Conservation (phyloP, 805 yeast species). For the Cyberlindnera amylophila region DNA sequence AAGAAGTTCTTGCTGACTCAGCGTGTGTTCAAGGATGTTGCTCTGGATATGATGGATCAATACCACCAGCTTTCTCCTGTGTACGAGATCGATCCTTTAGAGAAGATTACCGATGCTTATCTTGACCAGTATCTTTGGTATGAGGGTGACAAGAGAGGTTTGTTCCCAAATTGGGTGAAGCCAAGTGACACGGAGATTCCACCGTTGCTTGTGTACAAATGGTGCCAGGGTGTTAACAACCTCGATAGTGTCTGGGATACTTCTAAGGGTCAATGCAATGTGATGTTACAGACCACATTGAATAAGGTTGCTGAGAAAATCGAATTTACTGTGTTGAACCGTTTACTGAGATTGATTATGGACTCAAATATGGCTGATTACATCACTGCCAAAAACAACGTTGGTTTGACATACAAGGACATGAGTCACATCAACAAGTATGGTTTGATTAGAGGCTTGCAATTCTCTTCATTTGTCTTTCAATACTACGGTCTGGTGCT, state of each 20-base stretch:
- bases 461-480: conserved; percentile 82
- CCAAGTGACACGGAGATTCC: conserved; percentile 94
- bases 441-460: conserved; percentile 86
- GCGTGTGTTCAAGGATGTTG: conserved; percentile 86
- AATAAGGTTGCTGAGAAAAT: conserved; percentile 76
- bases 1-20: conserved; percentile 82
- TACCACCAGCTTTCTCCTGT: conserved; percentile 83
- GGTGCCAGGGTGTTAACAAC: conserved; percentile 90
- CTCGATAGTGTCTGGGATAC: conserved; percentile 76
- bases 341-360: conserved; percentile 72
- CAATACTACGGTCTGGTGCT: conserved; percentile 87
- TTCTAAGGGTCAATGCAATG: conserved; percentile 70
- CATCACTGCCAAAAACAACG: conserved; percentile 86
- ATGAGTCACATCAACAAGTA: conserved; percentile 90
- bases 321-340: conserved; percentile 81
- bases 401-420: conserved; percentile 79
- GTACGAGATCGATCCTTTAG: conserved; percentile 84
- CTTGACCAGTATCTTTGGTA: conserved; percentile 95
- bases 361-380: conserved; percentile 95
- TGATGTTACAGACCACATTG: conserved; percentile 75
- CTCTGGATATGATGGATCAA: conserved; percentile 86
- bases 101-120: conserved; percentile 94
- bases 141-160: conserved; percentile 80
- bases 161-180: conserved; percentile 95
- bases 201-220: conserved; percentile 84